These are phyloP conservation scores for Paraphaeosphaeria minitans DNA, from an alignment of 2,329 filamentous ascomycete genomes.

Conservation along the genomic window DNA sequence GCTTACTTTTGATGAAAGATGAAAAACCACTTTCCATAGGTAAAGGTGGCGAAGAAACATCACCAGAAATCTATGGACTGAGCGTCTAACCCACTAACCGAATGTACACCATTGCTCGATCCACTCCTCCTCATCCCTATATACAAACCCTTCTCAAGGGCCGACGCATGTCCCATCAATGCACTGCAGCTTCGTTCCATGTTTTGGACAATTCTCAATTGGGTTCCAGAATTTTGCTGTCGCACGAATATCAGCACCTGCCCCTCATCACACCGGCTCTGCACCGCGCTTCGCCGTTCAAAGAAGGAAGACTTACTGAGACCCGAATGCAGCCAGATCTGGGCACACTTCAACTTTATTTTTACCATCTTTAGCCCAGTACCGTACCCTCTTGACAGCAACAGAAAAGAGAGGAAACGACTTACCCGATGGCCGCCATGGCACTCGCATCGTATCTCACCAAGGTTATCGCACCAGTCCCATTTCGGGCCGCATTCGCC, in stretches of 20 bases:
- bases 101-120: not conserved
- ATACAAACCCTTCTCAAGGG: not conserved
- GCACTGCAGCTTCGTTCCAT: slow-evolving; percentile 3
- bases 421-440: slow-evolving; percentile 3
- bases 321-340: not conserved
- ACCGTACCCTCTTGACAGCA: not conserved
- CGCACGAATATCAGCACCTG: not conserved
- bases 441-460: slow-evolving; percentile 9
- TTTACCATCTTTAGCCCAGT: not conserved
- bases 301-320: not conserved
- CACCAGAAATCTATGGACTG: too few species aligned
- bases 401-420: not conserved
- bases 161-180: slow-evolving; percentile 1
- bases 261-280: not conserved
- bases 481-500: not conserved
- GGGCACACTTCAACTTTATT: not conserved
- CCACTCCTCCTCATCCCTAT: not conserved
- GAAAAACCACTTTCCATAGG: too few species aligned
- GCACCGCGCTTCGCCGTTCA: too few species aligned
- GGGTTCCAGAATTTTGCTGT: not conserved
- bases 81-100: too few species aligned
- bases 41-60: too few species aligned
- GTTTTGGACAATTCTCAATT: not conserved
- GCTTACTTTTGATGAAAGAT: too few species aligned
- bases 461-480: not conserved